Base-by-base conservation (phyloP, 108 stramenopile genomes). In the Skeletonema marinoi region DNA sequence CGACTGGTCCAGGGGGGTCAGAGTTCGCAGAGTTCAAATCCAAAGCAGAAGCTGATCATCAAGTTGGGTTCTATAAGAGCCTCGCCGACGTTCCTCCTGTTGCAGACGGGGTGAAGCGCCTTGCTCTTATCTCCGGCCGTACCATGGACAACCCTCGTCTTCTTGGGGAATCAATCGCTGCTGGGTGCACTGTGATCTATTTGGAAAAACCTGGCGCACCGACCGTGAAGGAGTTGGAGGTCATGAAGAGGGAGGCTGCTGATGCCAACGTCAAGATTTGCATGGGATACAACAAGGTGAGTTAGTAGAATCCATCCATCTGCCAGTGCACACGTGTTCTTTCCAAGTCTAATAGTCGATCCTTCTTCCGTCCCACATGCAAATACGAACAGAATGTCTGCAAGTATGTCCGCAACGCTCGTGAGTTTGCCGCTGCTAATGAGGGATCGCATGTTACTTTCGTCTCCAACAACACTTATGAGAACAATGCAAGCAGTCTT, bases 151-250 rank as follows among this genome's bases (percentile, higher is more conserved):
- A 95, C 78, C 96, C 96, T 19, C 75, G 86, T 44, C 74, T 95
- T 29, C 78, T 97, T 17, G 77, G 68, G 17, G 90, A 95, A 69
- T 82, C 88, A 42, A 93, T 97, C 50, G 73, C 75, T 10, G 79
- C 78, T 17, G 90, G 88, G 31, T 92, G 90, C 71, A 50, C 85
- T 35, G 84, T 87, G 21, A 89, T 97, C 61, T 97, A 94, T 77
- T 75, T 97, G 50, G 96, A 97, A 81, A 97, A 97, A 83, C 96
- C 96, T 7, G 95, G 95, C 64, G 94, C 96, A 14, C 96, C 96
- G 11, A 86, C 93, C 39, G 96, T 95, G 30, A 85, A 84, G 35
- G 93, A 94, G 67, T 85, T 97, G n/a, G 80, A 88, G 60, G 67
- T 71, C 14, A 95, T 97, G 96, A 87, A 84, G 70, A 71, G 90